Conservation (phyloP, 2,329 filamentous ascomycete species). For the Chalaropsis ovoidea region DNA sequence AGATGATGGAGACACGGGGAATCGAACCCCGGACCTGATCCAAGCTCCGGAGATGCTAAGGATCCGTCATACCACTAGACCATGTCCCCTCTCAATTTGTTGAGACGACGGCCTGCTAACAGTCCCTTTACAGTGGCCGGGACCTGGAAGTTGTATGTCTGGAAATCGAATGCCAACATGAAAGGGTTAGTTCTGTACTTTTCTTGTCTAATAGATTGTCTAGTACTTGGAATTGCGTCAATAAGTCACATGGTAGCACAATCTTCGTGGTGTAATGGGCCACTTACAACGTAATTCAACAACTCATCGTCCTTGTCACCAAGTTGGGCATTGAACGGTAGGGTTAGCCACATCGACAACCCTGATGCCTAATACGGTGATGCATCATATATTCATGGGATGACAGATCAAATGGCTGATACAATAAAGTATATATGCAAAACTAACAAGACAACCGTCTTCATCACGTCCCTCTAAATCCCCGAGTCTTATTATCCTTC, state of each 20-base stretch:
- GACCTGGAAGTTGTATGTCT: too few species aligned
- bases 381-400: too few species aligned
- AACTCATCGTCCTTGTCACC: too few species aligned
- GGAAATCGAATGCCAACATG: too few species aligned
- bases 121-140: not conserved
- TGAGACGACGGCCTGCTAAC: not conserved
- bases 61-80: constrained; percentile 24
- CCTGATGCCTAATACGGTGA: not conserved
- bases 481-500: constrained; percentile 51
- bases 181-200: too few species aligned
- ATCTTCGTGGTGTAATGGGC: too few species aligned
- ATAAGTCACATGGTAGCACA: too few species aligned
- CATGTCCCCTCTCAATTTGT: constrained; percentile 17
- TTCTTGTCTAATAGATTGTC: too few species aligned
- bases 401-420: not conserved
- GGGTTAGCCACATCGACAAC: not conserved
- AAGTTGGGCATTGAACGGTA: too few species aligned
- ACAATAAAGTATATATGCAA: constrained; percentile 16
- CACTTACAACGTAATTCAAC: too few species aligned
- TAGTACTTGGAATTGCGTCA: too few species aligned
- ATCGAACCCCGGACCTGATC: constrained; percentile 25
- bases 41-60: constrained; percentile 20
- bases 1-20: constrained; percentile 19
- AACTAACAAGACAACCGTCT: not conserved
- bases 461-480: constrained; percentile 27